Evolutionary conservation across 1,139 yeast genomes (phyloP).

Genomic region (Pichia kudriavzevii): DNA sequence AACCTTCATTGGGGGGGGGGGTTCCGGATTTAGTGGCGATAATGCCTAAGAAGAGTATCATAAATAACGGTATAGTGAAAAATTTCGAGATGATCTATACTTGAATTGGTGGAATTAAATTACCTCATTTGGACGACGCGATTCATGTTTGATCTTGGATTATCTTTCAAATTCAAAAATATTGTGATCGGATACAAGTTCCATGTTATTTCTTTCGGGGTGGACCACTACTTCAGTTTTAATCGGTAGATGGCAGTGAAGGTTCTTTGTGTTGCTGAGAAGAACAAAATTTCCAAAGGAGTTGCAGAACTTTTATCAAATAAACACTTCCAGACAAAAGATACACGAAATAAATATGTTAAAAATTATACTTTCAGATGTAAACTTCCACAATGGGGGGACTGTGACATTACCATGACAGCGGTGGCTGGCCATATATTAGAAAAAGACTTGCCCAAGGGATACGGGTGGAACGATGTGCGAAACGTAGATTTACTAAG

Average conservation of each 20-base stretch:
- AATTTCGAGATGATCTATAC: too few relatives aligned
- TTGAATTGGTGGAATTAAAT: too few relatives aligned
- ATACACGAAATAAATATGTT: constrained; percentile 50
- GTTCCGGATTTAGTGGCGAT: too few relatives aligned
- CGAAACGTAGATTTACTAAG: constrained; percentile 60
- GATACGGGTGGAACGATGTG: constrained; percentile 62
- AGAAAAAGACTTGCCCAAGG: constrained; percentile 55
- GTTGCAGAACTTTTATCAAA: constrained; percentile 74
- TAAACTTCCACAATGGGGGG: constrained; percentile 49
- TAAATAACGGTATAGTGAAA: too few relatives aligned
- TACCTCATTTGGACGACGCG: too few relatives aligned
- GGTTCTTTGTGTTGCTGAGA: constrained; percentile 93
- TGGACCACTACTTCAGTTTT: too few relatives aligned
- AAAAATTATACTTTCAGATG: constrained; percentile 76
- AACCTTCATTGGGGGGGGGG: too few relatives aligned
- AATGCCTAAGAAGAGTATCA: too few relatives aligned
- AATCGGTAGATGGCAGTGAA: constrained; percentile 22
- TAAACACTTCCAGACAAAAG: constrained; percentile 45
- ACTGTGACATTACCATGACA: constrained; percentile 82
- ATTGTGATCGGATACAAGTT: too few relatives aligned
- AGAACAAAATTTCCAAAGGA: constrained; percentile 88
- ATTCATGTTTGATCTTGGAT: too few relatives aligned
- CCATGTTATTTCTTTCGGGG: neutral
- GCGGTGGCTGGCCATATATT: constrained; percentile 83
- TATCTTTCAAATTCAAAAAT: too few relatives aligned